Base-by-base conservation (phyloP, 805 yeast genomes). In the Spathaspora arborariae region DNA sequence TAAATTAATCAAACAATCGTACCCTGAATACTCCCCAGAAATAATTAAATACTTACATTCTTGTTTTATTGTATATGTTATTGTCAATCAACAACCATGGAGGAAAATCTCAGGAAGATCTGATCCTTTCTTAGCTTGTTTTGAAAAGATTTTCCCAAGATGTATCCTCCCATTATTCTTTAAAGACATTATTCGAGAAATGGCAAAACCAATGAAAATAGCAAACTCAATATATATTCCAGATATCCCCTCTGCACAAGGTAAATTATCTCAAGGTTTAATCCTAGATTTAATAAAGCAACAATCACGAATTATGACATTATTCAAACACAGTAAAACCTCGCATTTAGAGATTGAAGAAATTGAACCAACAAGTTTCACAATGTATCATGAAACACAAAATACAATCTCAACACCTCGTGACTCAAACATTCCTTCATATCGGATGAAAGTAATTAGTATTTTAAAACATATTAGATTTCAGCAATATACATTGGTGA, bases 121-220 rank as follows among this genome's bases (percentile, higher is more conserved):
- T 9, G 43, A 27, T 30, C 15, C 19, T 4, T 13, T 26, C 21
- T n/a, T 30, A 18, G 16, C 9, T 6, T 41, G 16, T 30, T 41
- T 27, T 8, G 43, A 41, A 41, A 41, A 41, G 24, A 30, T 9
- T 5, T 15, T 41, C 9, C 18, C n/a, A 27, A 13, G n/a, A 41
- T 41, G 16, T 8, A 30, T 26, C 16, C 20, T 41, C 8, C 37
- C 43, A 10, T 10, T 30, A 20, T 30, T 18, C 24, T 27, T 41
- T 26, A 41, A 41, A 30, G 43, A 41, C 20, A n/a, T 30, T 11
- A 41, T 41, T 41, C 22, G 43, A 41, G 43, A 41, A 41, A 41
- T 41, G 43, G 36, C 43, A 7, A 18, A 34, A 27, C 43, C 43
- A n/a, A 41, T 30, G 43, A 41, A 26, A 13, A 26, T 35, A 8